These are phyloP conservation scores for Gossypium lobatum DNA, from an alignment of 441 rosid genomes.

Conservation along the genomic window DNA sequence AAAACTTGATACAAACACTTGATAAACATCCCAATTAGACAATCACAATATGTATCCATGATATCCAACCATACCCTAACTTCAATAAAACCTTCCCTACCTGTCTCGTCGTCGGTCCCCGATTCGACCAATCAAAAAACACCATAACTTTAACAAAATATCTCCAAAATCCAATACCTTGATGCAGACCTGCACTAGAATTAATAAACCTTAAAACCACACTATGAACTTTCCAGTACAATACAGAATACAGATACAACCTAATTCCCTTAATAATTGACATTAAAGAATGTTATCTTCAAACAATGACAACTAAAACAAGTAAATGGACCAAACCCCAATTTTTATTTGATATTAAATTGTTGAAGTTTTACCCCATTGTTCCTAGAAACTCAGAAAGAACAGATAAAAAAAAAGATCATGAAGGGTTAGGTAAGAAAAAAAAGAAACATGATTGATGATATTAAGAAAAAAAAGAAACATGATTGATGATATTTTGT, in stretches of 20 bases:
- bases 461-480: no score
- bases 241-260: conserved; percentile 14
- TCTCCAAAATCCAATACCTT: conserved; percentile 3
- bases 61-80: conserved; percentile 12
- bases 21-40: neutral
- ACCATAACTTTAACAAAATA: conserved; percentile 7
- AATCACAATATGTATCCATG: conserved; percentile 7
- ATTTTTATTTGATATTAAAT: neutral
- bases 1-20: conserved; percentile 4
- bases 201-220: neutral
- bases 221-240: neutral
- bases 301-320: conserved; percentile 4
- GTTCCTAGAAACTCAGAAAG: neutral
- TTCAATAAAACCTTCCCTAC: conserved; percentile 18
- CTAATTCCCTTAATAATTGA: conserved; percentile 27
- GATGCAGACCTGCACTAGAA: neutral
- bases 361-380: neutral
- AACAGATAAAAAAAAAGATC: neutral
- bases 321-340: neutral
- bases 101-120: neutral
- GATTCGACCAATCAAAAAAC: conserved; percentile 9
- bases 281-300: conserved; percentile 22
- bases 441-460: no score
- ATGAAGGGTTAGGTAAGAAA: neutral
- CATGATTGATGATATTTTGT: neutral